Base-by-base conservation (phyloP, 2,329 filamentous ascomycete genomes). In the Calycina herbarum region DNA sequence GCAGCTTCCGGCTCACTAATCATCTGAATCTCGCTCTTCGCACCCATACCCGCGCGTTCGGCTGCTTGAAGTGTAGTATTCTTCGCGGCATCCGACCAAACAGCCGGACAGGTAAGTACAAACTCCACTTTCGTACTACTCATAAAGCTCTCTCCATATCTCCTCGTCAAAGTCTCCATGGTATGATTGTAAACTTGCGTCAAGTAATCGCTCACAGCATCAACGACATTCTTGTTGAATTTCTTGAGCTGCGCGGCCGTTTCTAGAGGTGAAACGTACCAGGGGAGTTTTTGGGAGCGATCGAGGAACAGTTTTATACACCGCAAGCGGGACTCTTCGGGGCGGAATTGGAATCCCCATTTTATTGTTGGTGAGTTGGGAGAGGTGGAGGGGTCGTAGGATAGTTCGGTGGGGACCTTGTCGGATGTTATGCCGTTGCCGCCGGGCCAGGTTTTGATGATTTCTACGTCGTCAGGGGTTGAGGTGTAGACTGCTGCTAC, bases 241-340 rank as follows among this genome's bases (percentile, higher is more conserved):
- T 86, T 86, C 75, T 88, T 87, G n/a, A 94, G 82, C 76, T 92
- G 89, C 0, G 89, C 88, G 0, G 89, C 89, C 59, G 90, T 93
- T 76, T 94, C 91, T 29, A 92, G 83, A 7, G 89, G 89, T 72
- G 88, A 91, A 67, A 94, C 89, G 70, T 93, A 94, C 70, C 92
- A 90, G 7, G 91, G 91, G 29, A 94, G 82, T 77, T 92, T 92
- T 77, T 94, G 91, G 56, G 89, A 88, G 27, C 90, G 86, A 76
- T 94, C 91, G 42, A 94, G 87, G 74, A 94, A 93, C 29, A 94
- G 84, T 81, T 94, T 94, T 80, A 94, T 92, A 76, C 91, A 94
- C 11, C 90, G 88, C 33, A 94, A 83, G 24, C 91, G 85, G 57
- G 88, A 83, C 77, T 93, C 89, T 73, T 93, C 89, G 1, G 91